Percentiles rank a stretch among this genome's conserved stretches.
These are phyloP conservation scores for Byssothecium circinans DNA, from an alignment of 2,329 filamentous ascomycete species.

Conservation along the genomic window DNA sequence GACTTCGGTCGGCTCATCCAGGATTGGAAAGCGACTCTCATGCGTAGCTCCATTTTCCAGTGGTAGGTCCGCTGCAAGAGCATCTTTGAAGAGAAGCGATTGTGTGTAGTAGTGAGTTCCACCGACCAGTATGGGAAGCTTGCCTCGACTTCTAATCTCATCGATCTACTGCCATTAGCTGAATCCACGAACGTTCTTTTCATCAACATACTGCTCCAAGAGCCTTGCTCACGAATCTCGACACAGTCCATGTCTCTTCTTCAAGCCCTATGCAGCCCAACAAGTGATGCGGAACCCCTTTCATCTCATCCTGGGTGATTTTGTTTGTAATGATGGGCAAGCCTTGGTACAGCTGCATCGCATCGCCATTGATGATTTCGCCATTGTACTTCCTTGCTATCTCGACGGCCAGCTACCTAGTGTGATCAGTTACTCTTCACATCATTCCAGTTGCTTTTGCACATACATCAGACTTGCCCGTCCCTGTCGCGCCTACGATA, in stretches of 20 bases:
- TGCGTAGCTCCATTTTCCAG: constrained; percentile 25
- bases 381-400: constrained; percentile 81
- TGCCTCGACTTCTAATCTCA: constrained; percentile 76
- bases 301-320: constrained; percentile 71
- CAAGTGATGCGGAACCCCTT: constrained; percentile 83
- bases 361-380: constrained; percentile 95
- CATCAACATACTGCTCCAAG: constrained; percentile 49
- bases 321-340: constrained; percentile 96
- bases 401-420: constrained; percentile 78
- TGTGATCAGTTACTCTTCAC: constrained; percentile 39
- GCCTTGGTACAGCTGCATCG: constrained; percentile 95
- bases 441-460: background rate
- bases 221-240: constrained; percentile 73
- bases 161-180: constrained; percentile 56
- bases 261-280: constrained; percentile 75
- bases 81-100: constrained; percentile 78
- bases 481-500: constrained; percentile 87
- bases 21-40: constrained; percentile 61
- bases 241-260: constrained; percentile 81
- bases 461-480: constrained; percentile 85
- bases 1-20: constrained; percentile 69
- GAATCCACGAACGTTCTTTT: background rate
- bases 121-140: constrained; percentile 86
- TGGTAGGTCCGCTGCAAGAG: constrained; percentile 56
- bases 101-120: constrained; percentile 97